Percentiles rank a stretch among this genome's conserved stretches.
phyloP scores from a whole-genome alignment of 805 yeast genomes.

The Sugiyamaella americana region DNA sequence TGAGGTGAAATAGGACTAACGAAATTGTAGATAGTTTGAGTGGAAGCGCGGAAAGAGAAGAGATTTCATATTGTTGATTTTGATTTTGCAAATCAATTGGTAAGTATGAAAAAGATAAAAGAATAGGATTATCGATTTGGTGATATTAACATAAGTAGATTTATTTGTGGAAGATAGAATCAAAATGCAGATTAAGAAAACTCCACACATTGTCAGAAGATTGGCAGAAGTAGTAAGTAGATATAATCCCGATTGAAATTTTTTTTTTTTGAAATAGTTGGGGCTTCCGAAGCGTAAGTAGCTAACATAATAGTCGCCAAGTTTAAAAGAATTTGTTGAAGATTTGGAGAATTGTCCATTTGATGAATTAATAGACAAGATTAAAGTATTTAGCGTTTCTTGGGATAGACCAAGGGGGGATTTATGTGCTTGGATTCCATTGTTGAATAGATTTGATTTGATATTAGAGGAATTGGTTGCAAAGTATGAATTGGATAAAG shows the following conservation, averaged over 20 bases:
- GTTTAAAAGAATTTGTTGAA: constrained; percentile 18
- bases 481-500: constrained; percentile 47
- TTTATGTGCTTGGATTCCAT: constrained; percentile 68
- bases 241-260: too few species aligned
- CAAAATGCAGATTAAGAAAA: constrained; percentile 21
- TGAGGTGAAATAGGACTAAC: too few species aligned
- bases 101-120: too few species aligned
- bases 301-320: constrained; percentile 12
- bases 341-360: constrained; percentile 28
- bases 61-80: too few species aligned
- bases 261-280: neutral
- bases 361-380: constrained; percentile 37
- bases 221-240: constrained; percentile 23
- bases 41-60: too few species aligned
- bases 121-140: too few species aligned
- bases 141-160: too few species aligned
- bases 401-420: constrained; percentile 68
- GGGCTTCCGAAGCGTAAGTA: neutral
- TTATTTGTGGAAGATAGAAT: too few species aligned
- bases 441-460: constrained; percentile 68
- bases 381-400: constrained; percentile 31
- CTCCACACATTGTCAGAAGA: constrained; percentile 21
- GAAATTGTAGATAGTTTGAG: too few species aligned
- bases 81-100: too few species aligned
- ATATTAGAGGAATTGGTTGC: constrained; percentile 49